These are phyloP conservation scores for Cladophialophora exuberans DNA, from an alignment of 2,329 filamentous ascomycete genomes.

Conservation along the genomic window DNA sequence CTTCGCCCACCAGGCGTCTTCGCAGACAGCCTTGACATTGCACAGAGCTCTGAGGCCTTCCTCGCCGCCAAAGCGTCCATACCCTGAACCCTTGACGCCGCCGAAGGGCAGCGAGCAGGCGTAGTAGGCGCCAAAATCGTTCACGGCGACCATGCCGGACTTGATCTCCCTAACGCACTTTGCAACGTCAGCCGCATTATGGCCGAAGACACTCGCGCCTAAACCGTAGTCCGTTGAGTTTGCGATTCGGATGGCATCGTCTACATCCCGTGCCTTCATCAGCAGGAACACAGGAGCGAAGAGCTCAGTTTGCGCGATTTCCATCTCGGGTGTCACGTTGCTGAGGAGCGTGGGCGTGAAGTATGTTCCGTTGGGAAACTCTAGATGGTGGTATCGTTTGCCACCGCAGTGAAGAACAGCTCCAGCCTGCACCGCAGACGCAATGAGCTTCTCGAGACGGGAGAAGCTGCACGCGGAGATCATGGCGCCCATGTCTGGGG, in stretches of 20 bases:
- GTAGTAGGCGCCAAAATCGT: conserved; percentile 94
- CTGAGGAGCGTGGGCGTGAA: conserved; percentile 88
- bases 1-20: conserved; percentile 63
- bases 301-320: conserved; percentile 85
- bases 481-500: conserved; percentile 81
- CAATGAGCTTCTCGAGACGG: conserved; percentile 75
- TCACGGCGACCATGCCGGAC: conserved; percentile 89
- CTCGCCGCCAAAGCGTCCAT: conserved; percentile 88
- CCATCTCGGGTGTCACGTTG: conserved; percentile 86
- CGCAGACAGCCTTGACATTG: conserved; percentile 84
- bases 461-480: conserved; percentile 78
- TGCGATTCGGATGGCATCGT: conserved; percentile 73
- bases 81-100: conserved; percentile 77
- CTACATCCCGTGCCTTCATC: conserved; percentile 70
- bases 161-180: conserved; percentile 70
- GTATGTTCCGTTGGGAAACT: conserved; percentile 80
- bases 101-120: conserved; percentile 94
- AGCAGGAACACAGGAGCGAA: conserved; percentile 90
- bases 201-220: conserved; percentile 85
- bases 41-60: conserved; percentile 85
- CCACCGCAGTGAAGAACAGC: conserved; percentile 83
- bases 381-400: conserved; percentile 69
- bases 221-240: conserved; percentile 86
- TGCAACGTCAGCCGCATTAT: conserved; percentile 63
- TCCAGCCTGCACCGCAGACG: conserved; percentile 75